Base-by-base conservation (phyloP, 73 alveolate species). In the Breviolum minutum region DNA sequence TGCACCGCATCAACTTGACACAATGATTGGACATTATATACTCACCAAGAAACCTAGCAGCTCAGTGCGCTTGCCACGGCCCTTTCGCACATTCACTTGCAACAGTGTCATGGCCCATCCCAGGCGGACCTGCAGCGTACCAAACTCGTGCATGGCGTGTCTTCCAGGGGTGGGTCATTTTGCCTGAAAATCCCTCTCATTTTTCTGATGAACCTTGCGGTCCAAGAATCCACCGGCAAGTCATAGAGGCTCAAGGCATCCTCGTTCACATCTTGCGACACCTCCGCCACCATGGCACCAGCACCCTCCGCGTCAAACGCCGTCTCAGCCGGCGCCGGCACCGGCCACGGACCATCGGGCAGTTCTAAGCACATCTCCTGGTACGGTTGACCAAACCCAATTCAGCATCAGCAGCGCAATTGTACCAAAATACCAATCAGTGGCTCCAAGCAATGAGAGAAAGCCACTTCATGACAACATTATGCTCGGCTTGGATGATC, bases 161-260 rank as follows among this genome's bases (percentile, higher is more conserved):
- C 29, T 77, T 61, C 8, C 24, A 22, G 2, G 20, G 87, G 87
- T 40, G 54, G 54, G 54, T 3, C 54, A 40, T 40, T 40, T 14
- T 22, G 63, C 63, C 86, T 24, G 63, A 22, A 3, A 27, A 60
- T 77, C 63, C 86, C 1, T 16, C 2, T 20, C 19, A 0, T 26
- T 14, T 63, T 12, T 27, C 24, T 27, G 30, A 77, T 27, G 86
- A 8, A 77, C 86, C 54, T 8, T 30, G 69, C 68, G 29, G 48
- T 48, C 92, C 92, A 20, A 60, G 70, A 17, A 48, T 12, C 92
- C 92, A 60, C 14, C 7, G 92, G 92, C 92, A 20, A 24, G 7
- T 83, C 92, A 40, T 48, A 8, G 60, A 83, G 92, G 92, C 92
- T 83, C 92, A 83, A 40, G 61, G 92, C 92, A 22, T 83, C 92